Conservation (phyloP, 1,139 yeast genomes). For the Kodamaea derodonti region DNA sequence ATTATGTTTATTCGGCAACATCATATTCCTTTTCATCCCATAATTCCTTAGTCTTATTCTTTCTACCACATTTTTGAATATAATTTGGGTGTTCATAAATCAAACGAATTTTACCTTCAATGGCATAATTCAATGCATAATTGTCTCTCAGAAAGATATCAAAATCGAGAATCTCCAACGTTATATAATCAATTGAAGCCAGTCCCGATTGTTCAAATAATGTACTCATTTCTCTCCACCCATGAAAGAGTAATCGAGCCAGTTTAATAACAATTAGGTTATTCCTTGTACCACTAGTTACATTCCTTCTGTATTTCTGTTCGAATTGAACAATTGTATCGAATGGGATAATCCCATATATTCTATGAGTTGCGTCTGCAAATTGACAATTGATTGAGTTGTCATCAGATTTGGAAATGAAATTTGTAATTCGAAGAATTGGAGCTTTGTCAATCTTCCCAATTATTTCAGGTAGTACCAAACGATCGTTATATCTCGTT, state of each 20-base stretch:
- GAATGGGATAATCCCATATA: slow-evolving; percentile 28
- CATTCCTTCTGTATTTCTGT: slow-evolving; percentile 24
- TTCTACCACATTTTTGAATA: slow-evolving; percentile 2
- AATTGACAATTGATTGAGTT: slow-evolving; percentile 27
- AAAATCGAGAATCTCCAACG: slow-evolving; percentile 25
- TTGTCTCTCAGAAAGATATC: slow-evolving; percentile 31
- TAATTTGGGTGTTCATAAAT: slow-evolving; percentile 19
- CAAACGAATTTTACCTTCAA: slow-evolving; percentile 15
- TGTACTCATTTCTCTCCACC: slow-evolving; percentile 2
- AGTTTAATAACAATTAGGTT: slow-evolving; percentile 21
- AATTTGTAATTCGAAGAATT: slow-evolving; percentile 26
- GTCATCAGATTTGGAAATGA: slow-evolving; percentile 14
- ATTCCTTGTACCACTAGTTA: slow-evolving; percentile 28
- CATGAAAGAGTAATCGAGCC: slow-evolving; percentile 24
- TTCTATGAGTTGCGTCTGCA: slow-evolving; percentile 30
- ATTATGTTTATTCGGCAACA: no score
- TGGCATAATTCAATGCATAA: slow-evolving; percentile 14
- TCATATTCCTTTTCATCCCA: slow-evolving; percentile 1
- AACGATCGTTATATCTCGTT: slow-evolving; percentile 6
- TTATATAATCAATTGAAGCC: slow-evolving; percentile 14
- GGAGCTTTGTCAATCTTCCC: slow-evolving; percentile 15
- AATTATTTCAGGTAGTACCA: slow-evolving; percentile 4
- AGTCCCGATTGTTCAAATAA: slow-evolving; percentile 2
- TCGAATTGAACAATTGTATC: slow-evolving; percentile 29
- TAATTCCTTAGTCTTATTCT: background rate